Evolutionary conservation across 768 basidiomycete genomes (phyloP), one percentile per base, ranked within the genome.

Genomic region (Austroboletus festivus): DNA sequence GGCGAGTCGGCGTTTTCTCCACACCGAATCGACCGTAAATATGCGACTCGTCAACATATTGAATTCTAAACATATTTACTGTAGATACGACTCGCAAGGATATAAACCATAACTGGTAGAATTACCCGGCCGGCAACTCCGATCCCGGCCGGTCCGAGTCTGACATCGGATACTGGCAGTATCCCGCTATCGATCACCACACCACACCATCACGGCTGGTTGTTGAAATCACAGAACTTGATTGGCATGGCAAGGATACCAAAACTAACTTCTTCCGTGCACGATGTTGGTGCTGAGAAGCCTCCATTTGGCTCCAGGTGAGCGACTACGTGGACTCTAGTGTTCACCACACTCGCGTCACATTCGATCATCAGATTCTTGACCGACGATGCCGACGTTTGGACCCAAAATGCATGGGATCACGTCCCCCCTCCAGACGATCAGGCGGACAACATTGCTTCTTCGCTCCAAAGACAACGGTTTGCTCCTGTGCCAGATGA

Each of bases 371-470:
- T 33, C 51, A 89, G 89, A 64, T 88, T 87, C 62, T 75, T 91
- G 33, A 83, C 77, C 38, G 73, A 83, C 21, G 78, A 84, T 34
- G 62, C 72, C n/a, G 80, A 89, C 55, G 85, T 91, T 3, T 93
- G 89, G 87, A 74, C 77, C 21, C 85, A 91, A 52, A 93, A 93
- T 59, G 91, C 90, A 1, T 93, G 90, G 93, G 89, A 93, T 62
- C 90, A 92, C 61, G 90, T 93, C 38, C 83, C 85, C 26, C 85
- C 85, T 5, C 89, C 90, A 16, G 75, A 81, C 11, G 90, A 92
- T 68, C 91, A 95, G 63, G 76, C 72, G 34, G 81, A 85, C n/a
- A 71, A 71, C 12, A 92, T 96, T 43, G 72, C 78, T 7, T 72
- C 79, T 4, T 83, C 92, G 0, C 71, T 95, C 28, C 74, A 76